A percentile compares a stretch with the other conserved stretches of the same genome.
Conservation (phyloP, 176 grass and related monocot species). For the Neostapfia colusana region DNA sequence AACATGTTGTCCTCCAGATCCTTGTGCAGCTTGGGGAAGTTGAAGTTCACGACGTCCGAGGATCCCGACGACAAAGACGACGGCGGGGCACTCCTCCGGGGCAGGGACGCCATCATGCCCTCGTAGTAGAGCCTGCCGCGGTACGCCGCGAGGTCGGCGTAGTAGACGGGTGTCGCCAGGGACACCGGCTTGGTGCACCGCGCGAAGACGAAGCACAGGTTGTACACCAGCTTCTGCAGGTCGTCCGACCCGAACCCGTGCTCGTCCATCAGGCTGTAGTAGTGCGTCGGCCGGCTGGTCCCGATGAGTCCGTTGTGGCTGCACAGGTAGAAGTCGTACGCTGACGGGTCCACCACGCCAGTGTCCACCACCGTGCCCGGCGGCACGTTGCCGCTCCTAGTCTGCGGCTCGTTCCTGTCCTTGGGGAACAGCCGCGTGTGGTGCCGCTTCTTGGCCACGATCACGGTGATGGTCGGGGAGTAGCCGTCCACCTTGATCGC, state of each 20-base stretch:
- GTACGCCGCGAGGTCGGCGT: conserved; percentile 60
- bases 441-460: conserved; percentile 64
- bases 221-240: conserved; percentile 58
- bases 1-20: conserved; percentile 51
- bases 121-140: conserved; percentile 59
- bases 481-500: conserved; percentile 33
- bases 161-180: conserved; percentile 55
- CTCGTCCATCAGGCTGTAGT: conserved; percentile 49
- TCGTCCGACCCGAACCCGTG: conserved; percentile 47
- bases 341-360: conserved; percentile 36
- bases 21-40: conserved; percentile 40
- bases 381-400: conserved; percentile 39
- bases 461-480: conserved; percentile 54
- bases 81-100: not conserved
- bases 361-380: conserved; percentile 67
- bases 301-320: conserved; percentile 56
- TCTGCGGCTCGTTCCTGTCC: not conserved
- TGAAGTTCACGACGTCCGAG: not conserved
- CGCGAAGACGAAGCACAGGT: conserved; percentile 58
- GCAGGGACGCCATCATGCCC: conserved; percentile 32
- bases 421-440: conserved; percentile 57
- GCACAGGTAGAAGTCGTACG: conserved; percentile 65
- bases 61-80: conserved; percentile 3
- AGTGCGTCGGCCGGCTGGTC: conserved; percentile 64
- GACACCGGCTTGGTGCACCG: conserved; percentile 69